Base-by-base conservation (phyloP, 2,329 filamentous ascomycete genomes). In the Aspergillus piperis region DNA sequence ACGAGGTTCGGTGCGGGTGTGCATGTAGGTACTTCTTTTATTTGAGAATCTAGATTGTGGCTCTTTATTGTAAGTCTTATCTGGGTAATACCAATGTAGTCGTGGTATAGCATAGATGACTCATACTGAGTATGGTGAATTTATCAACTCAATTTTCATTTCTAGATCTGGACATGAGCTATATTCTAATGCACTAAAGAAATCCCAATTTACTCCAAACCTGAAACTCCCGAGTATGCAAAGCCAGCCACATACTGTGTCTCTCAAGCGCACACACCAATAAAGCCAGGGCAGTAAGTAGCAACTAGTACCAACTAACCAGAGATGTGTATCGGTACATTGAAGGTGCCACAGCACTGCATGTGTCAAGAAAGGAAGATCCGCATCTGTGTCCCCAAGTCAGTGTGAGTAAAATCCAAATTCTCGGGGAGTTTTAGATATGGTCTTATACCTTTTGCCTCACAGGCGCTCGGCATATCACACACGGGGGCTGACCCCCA, bases 381-480 rank as follows among this genome's bases (percentile, higher is more conserved):
- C 4, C 57, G 50, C 17, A 52, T 13, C 58, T 60, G 25, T 19
- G n/a, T 11, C 36, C 21, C 32, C 32, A 36, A 21, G 38, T 60
- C 39, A 60, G 58, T 30, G 17, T 44, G 15, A 54, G 23, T n/a
- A 8, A 32, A 6, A 2, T 8, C 13, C 11, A 11, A 8, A n/a
- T 21, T 7, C n/a, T 5, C 11, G 8, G 8, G 15, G 6, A 15
- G 8, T n/a, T 11, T 13, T 25, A 8, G 8, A 39, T 13, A 38
- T 13, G 3, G 5, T 1, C 10, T 41, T 36, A 10, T 68, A 74
- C 71, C 68, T 70, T 73, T 23, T 69, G 64, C 39, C 59, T 67
- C 21, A 74, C 69, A 8, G 64, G 58, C 15, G 63, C 62, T 11
- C 71, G 68, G 54, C 72, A 74, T 52, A 74, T 65, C 11, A 71